phyloP scores from a whole-genome alignment of 768 basidiomycete species.

The Mycena olivaceomarginata region DNA sequence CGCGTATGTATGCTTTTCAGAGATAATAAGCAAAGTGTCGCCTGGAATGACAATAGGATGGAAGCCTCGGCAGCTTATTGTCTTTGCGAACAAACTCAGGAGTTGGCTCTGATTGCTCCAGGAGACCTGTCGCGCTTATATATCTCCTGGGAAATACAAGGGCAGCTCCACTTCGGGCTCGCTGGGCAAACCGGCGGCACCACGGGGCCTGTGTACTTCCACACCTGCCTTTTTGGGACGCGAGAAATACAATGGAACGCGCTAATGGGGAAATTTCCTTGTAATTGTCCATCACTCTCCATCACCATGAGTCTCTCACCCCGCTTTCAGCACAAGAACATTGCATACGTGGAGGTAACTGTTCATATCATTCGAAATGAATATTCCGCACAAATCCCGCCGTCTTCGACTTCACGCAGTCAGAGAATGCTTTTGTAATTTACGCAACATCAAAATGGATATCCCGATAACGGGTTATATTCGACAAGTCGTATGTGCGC shows the following conservation, averaged over 20 bases:
- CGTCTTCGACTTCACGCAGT: not conserved
- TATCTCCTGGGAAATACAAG: constrained; percentile 35
- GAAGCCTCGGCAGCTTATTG: constrained; percentile 34
- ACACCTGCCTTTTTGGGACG: constrained; percentile 21
- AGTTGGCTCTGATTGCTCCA: constrained; percentile 28
- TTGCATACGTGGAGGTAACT: not conserved
- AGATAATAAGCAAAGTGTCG: constrained; percentile 38
- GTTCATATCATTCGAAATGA: constrained; percentile 2
- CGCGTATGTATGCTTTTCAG: constrained; percentile 36
- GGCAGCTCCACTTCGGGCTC: constrained; percentile 12
- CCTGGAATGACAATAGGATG: constrained; percentile 30
- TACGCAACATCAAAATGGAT: constrained; percentile 32
- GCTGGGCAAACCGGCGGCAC: not conserved
- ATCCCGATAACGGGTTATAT: constrained; percentile 9
- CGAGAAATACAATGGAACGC: not conserved
- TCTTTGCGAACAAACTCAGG: constrained; percentile 36
- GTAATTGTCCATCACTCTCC: constrained; percentile 16
- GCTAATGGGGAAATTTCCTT: constrained; percentile 32
- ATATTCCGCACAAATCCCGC: not conserved
- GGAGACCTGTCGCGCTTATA: constrained; percentile 30
- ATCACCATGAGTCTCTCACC: constrained; percentile 33
- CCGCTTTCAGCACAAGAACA: constrained; percentile 25
- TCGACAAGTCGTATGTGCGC: constrained; percentile 22
- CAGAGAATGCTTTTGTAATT: not conserved
- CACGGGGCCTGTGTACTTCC: not conserved